These are phyloP conservation scores for Scalesia atractyloides DNA, from an alignment of 129 eudicot genomes.

Conservation along the genomic window DNA sequence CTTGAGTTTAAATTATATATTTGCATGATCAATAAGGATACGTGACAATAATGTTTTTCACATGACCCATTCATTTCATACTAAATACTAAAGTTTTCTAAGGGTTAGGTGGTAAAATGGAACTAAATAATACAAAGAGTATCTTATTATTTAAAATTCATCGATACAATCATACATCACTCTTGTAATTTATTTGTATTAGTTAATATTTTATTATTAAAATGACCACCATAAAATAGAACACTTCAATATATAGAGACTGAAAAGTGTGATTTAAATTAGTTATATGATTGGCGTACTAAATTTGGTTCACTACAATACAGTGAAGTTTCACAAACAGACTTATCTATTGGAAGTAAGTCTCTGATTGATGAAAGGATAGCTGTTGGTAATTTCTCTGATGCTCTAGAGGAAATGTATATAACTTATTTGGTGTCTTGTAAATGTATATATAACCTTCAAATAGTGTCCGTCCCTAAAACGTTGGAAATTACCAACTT, in stretches of 20 bases:
- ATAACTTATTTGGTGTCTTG: too few relatives aligned
- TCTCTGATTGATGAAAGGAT: too few relatives aligned
- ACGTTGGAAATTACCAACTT: too few relatives aligned
- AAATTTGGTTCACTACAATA: too few relatives aligned
- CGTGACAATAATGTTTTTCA: slow-evolving; percentile 13
- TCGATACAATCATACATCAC: neutral
- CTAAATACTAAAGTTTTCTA: slow-evolving; percentile 7
- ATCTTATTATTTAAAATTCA: neutral
- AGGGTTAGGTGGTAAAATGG: neutral
- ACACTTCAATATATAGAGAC: neutral
- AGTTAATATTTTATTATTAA: neutral
- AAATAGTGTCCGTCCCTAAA: too few relatives aligned
- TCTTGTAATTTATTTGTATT: neutral
- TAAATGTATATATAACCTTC: too few relatives aligned
- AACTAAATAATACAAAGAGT: neutral
- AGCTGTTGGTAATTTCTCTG: too few relatives aligned
- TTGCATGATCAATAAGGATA: neutral
- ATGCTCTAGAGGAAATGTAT: too few relatives aligned
- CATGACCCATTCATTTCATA: slow-evolving; percentile 12
- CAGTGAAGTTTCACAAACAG: too few relatives aligned
- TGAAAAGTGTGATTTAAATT: too few relatives aligned
- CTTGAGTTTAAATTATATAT: neutral
- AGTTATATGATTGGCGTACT: too few relatives aligned
- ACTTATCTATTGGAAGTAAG: too few relatives aligned
- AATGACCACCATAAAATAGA: neutral